Base-by-base conservation (phyloP, 2,329 filamentous ascomycete genomes). In the Incumbomyces lentus region DNA sequence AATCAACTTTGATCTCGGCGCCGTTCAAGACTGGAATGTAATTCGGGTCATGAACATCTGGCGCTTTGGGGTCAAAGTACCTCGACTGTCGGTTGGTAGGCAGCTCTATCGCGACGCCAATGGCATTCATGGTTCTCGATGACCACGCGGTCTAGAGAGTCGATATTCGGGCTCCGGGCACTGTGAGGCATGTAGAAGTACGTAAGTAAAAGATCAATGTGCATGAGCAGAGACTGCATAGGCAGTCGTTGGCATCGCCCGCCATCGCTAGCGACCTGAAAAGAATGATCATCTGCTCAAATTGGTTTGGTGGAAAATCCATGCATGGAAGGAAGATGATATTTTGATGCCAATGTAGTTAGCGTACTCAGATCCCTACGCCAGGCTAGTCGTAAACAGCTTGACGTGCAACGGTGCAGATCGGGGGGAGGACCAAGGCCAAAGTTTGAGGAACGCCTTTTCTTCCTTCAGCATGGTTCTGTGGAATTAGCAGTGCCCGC, bases 31-130 rank as follows among this genome's bases (percentile, higher is more conserved):
- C 44, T 1, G 55, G 55, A 12, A 57, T 57, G 50, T 52, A 57
- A 40, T 57, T 57, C 31, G 50, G 51, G 39, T 57, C 53, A 34
- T 55, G 48, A 33, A 57, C 50, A 35, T 57, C 53, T n/a, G 49
- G 45, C 2, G 30, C 35, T 22, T 50, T 47, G 19, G 43, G 36
- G 32, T 50, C 51, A 40, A 50, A 48, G 26, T 52, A 54, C 18
- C 36, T 35, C 3, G 55, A 57, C 14, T 52, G 48, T 40, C 53
- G 42, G 30, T 48, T 47, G 2, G 53, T 50, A 38, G 53, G 53
- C 18, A 57, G 44, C 31, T 57, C 55, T 32, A 57, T 40, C 10
- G 53, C 48, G 14, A 47, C 40, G 11, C 49, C 46, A 19, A 42
- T 32, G 14, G 48, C 41, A 13, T 50, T 44, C 55, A 57, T 57